Percentiles rank a stretch among this genome's conserved stretches.
Conservation (phyloP, 1,139 yeast species). For the Kazachstania sp. region DNA sequence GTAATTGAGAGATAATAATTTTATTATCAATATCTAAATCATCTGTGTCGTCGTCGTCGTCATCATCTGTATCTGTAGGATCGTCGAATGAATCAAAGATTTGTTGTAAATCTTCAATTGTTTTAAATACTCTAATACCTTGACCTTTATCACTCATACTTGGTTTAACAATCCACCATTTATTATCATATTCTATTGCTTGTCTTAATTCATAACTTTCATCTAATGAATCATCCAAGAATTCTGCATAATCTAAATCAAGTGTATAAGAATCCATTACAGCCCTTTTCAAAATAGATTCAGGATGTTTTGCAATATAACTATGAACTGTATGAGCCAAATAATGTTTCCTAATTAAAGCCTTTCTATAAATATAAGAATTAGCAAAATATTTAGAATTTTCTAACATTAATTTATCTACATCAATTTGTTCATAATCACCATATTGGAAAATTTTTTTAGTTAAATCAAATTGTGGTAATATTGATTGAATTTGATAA, state of each 20-base stretch:
- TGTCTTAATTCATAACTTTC: slow-evolving; percentile 83
- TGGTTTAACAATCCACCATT: slow-evolving; percentile 85
- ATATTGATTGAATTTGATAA: slow-evolving; percentile 13
- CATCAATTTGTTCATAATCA: slow-evolving; percentile 82
- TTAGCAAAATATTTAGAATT: slow-evolving; percentile 54
- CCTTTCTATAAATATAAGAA: slow-evolving; percentile 79
- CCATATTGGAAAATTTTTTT: slow-evolving; percentile 61
- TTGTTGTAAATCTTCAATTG: slow-evolving; percentile 68
- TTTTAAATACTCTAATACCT: slow-evolving; percentile 76
- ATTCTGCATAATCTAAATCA: slow-evolving; percentile 92
- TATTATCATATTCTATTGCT: slow-evolving; percentile 55
- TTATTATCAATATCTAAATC: slow-evolving; percentile 36
- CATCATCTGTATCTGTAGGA: slow-evolving; percentile 45
- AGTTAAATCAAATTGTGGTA: slow-evolving; percentile 7
- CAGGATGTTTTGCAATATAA: slow-evolving; percentile 66
- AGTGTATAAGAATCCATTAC: slow-evolving; percentile 70
- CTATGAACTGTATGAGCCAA: slow-evolving; percentile 71
- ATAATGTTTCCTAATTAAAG: slow-evolving; percentile 81
- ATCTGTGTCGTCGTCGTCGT: too few species aligned
- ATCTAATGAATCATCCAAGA: slow-evolving; percentile 84
- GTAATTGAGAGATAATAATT: slow-evolving; percentile 72
- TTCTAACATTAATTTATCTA: slow-evolving; percentile 41
- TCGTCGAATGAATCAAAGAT: slow-evolving; percentile 84
- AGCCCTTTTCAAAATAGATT: slow-evolving; percentile 48
- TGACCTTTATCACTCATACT: slow-evolving; percentile 97